phyloP scores from a whole-genome alignment of 2,329 filamentous ascomycete species.

The Colletotrichum orbiculare region DNA sequence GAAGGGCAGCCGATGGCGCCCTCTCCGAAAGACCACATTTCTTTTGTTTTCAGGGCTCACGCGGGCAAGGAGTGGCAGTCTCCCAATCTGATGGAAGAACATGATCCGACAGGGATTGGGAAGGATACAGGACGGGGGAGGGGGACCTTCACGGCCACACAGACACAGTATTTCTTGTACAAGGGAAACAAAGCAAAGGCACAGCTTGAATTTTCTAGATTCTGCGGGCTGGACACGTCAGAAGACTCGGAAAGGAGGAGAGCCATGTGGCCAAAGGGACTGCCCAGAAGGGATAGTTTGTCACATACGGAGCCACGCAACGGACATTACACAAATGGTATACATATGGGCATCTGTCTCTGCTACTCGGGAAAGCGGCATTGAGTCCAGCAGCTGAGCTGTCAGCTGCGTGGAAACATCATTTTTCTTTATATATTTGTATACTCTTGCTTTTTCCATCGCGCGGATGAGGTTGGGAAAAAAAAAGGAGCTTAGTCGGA shows the following conservation, averaged over 20 bases:
- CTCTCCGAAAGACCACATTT: conserved; percentile 32
- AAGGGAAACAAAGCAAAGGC: conserved; percentile 21
- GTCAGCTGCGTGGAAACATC: conserved; percentile 17
- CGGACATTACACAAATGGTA: conserved; percentile 25
- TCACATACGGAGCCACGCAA: conserved; percentile 24
- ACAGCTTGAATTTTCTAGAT: conserved; percentile 29
- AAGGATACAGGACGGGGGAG: conserved; percentile 16
- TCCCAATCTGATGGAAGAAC: conserved; percentile 31
- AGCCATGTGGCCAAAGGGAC: conserved; percentile 25
- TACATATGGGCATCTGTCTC: conserved; percentile 29
- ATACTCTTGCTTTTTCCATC: too few relatives aligned
- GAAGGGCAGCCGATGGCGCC: conserved; percentile 22
- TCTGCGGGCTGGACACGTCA: conserved; percentile 36
- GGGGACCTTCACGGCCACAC: conserved; percentile 10
- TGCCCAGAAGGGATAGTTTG: conserved; percentile 30
- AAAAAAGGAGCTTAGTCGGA: conserved; percentile 13
- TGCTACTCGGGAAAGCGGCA: conserved; percentile 19
- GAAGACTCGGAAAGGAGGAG: conserved; percentile 27
- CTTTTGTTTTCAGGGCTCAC: conserved; percentile 35
- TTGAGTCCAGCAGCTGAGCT: conserved; percentile 21
- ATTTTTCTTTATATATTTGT: conserved; percentile 1
- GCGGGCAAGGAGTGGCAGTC: conserved; percentile 32
- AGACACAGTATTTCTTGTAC: conserved; percentile 17
- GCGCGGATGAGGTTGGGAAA: conserved; percentile 18
- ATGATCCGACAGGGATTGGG: conserved; percentile 29